A percentile compares a stretch with the other conserved stretches of the same genome.
phyloP scores from a whole-genome alignment of 2,329 filamentous ascomycete species.

The Fusarium tjaetaba region DNA sequence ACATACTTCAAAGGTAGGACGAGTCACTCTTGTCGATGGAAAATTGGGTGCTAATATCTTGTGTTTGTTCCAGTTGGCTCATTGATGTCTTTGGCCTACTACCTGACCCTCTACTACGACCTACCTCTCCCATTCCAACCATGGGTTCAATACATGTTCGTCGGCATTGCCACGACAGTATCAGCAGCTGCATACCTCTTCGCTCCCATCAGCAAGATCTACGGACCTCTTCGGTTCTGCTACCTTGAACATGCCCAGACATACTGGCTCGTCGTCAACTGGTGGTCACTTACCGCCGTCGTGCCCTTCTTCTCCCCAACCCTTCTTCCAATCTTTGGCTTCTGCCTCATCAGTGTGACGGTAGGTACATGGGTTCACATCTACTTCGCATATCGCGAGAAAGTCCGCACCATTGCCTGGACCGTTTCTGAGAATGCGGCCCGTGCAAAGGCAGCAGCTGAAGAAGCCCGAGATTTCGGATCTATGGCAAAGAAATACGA shows the following conservation, averaged over 20 bases:
- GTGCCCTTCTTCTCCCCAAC: slow-evolving; percentile 16
- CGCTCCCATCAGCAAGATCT: slow-evolving; percentile 15
- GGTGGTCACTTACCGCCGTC: slow-evolving; percentile 22
- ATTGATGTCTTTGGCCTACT: slow-evolving; percentile 13
- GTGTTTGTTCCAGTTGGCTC: neutral
- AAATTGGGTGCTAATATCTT: accelerated
- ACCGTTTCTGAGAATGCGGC: slow-evolving; percentile 1
- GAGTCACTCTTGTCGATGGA: accelerated
- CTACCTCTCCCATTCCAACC: slow-evolving; percentile 12
- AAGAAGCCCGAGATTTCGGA: slow-evolving; percentile 13
- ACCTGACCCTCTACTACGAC: slow-evolving; percentile 12
- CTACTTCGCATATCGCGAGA: slow-evolving; percentile 14
- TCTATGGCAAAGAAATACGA: slow-evolving; percentile 13
- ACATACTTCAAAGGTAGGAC: slow-evolving; percentile 18
- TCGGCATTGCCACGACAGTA: neutral
- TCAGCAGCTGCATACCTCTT: slow-evolving; percentile 7
- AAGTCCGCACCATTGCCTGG: slow-evolving; percentile 4
- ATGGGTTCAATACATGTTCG: slow-evolving; percentile 14
- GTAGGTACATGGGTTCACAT: slow-evolving; percentile 23
- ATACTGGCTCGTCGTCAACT: slow-evolving; percentile 24
- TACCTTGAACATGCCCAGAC: slow-evolving; percentile 30
- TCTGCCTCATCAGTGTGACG: slow-evolving; percentile 7
- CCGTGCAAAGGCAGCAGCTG: slow-evolving; percentile 16
- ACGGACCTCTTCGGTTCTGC: slow-evolving; percentile 25
- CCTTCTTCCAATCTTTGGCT: slow-evolving; percentile 2